These are phyloP conservation scores for Sordariomycetes sp. DNA, from an alignment of 2,329 filamentous ascomycete genomes.

Conservation along the genomic window DNA sequence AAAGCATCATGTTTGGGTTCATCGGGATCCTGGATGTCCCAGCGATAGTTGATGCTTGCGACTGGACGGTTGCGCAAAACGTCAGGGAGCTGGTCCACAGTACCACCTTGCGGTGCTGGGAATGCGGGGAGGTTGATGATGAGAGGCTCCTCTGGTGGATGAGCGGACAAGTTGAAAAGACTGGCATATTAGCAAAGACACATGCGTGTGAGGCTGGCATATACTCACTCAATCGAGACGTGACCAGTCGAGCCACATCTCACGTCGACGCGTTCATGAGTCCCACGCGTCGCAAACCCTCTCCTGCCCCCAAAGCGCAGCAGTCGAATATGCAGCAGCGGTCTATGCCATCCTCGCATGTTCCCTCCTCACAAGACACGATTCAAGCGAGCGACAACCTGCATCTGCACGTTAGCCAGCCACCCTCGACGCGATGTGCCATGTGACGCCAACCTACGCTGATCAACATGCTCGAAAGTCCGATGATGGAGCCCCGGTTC, in stretches of 20 bases:
- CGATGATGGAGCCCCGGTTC: too few relatives aligned
- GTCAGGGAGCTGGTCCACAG: slow-evolving; percentile 19
- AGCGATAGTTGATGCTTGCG: slow-evolving; percentile 52
- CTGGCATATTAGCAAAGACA: slow-evolving; percentile 19
- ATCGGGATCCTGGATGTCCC: slow-evolving; percentile 23
- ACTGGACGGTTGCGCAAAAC: slow-evolving; percentile 35
- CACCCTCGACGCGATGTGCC: not conserved
- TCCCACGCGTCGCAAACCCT: slow-evolving; percentile 9
- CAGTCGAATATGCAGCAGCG: too few relatives aligned
- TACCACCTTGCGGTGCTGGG: slow-evolving; percentile 18
- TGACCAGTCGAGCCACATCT: slow-evolving; percentile 38
- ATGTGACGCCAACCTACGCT: too few relatives aligned
- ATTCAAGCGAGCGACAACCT: too few relatives aligned
- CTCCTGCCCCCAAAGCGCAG: not conserved
- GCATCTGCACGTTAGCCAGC: not conserved
- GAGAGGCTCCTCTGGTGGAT: slow-evolving; percentile 31
- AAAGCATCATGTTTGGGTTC: slow-evolving; percentile 3
- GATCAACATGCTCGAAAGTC: too few relatives aligned
- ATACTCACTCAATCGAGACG: slow-evolving; percentile 40
- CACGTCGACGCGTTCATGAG: slow-evolving; percentile 32
- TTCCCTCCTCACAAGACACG: slow-evolving; percentile 1
- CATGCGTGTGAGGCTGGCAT: slow-evolving; percentile 9
- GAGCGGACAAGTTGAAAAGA: slow-evolving; percentile 34
- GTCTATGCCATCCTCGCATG: slow-evolving; percentile 5
- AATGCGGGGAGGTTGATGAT: slow-evolving; percentile 47